A percentile compares a stretch with the other conserved stretches of the same genome.
phyloP scores from a whole-genome alignment of 2,329 filamentous ascomycete species.

The Salinomyces thailandicus region DNA sequence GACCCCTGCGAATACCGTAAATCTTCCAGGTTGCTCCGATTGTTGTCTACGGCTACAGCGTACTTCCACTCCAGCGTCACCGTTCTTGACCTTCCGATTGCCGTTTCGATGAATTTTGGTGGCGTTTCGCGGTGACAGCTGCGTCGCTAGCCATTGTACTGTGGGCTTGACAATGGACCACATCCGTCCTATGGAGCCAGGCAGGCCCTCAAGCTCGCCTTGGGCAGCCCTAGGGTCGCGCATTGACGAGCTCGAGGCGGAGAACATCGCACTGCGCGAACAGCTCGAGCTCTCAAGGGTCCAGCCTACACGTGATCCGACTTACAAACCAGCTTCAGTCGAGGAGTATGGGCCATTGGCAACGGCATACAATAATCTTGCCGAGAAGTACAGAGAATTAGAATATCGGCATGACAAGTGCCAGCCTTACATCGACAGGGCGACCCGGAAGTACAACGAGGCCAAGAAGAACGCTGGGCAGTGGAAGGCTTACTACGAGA shows the following conservation, averaged over 20 bases:
- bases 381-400: conserved; percentile 14
- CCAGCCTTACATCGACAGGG: conserved; percentile 22
- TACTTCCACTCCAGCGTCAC: too few relatives aligned
- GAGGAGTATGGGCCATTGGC: conserved; percentile 20
- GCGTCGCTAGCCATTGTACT: too few relatives aligned
- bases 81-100: too few relatives aligned
- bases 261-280: conserved; percentile 15
- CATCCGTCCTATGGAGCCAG: too few relatives aligned
- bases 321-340: not conserved
- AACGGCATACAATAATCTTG: conserved; percentile 24
- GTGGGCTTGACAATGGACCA: too few relatives aligned
- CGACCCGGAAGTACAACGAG: conserved; percentile 17
- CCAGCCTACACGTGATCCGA: not conserved
- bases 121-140: too few relatives aligned
- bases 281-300: conserved; percentile 4
- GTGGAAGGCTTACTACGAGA: conserved; percentile 19
- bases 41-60: too few relatives aligned
- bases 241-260: conserved; percentile 13
- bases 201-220: not conserved
- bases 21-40: too few relatives aligned
- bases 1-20: too few relatives aligned
- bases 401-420: conserved; percentile 13
- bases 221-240: not conserved
- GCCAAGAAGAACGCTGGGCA: conserved; percentile 30
- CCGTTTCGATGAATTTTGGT: too few relatives aligned